A percentile compares a stretch with the other conserved stretches of the same genome.
These are phyloP conservation scores for Sechiopsis laciniata DNA, from an alignment of 306 rosid genomes.

Conservation along the genomic window DNA sequence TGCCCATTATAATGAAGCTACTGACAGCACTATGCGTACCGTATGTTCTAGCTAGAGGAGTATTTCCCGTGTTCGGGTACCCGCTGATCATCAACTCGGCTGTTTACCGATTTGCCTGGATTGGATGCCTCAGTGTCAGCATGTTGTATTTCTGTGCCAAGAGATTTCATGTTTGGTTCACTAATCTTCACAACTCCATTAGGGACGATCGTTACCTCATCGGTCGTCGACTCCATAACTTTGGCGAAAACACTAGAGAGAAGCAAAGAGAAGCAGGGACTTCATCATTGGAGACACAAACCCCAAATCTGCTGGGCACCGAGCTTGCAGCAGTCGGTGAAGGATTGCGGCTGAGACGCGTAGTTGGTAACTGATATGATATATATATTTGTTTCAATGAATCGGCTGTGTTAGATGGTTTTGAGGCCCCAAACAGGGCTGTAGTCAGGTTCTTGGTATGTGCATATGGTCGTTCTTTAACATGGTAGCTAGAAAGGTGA, in stretches of 20 bases:
- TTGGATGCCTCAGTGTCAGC: slow-evolving; percentile 88
- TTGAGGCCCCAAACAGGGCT: slow-evolving; percentile 16
- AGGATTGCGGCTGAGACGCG: slow-evolving; percentile 61
- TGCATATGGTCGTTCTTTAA: slow-evolving; percentile 18
- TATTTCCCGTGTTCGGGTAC: slow-evolving; percentile 87
- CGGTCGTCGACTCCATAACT: slow-evolving; percentile 92
- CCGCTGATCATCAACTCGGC: slow-evolving; percentile 93
- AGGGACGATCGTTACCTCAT: slow-evolving; percentile 92
- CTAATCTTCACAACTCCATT: slow-evolving; percentile 94
- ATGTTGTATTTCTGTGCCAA: slow-evolving; percentile 77
- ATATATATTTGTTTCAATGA: neutral
- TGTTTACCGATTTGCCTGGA: slow-evolving; percentile 94
- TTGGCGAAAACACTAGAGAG: slow-evolving; percentile 47
- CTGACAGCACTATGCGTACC: slow-evolving; percentile 93
- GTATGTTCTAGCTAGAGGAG: slow-evolving; percentile 82
- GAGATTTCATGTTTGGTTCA: slow-evolving; percentile 97
- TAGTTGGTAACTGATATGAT: slow-evolving; percentile 28
- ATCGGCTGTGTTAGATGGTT: neutral
- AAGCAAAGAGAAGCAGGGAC: slow-evolving; percentile 39
- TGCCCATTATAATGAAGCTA: slow-evolving; percentile 88
- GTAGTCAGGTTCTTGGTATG: slow-evolving; percentile 18
- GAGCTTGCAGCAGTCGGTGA: slow-evolving; percentile 47
- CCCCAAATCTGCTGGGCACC: slow-evolving; percentile 26
- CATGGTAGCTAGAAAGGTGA: slow-evolving; percentile 29
- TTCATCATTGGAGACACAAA: slow-evolving; percentile 31